phyloP scores from a whole-genome alignment of 495 filamentous ascomycete species.

The Parathielavia appendiculata region DNA sequence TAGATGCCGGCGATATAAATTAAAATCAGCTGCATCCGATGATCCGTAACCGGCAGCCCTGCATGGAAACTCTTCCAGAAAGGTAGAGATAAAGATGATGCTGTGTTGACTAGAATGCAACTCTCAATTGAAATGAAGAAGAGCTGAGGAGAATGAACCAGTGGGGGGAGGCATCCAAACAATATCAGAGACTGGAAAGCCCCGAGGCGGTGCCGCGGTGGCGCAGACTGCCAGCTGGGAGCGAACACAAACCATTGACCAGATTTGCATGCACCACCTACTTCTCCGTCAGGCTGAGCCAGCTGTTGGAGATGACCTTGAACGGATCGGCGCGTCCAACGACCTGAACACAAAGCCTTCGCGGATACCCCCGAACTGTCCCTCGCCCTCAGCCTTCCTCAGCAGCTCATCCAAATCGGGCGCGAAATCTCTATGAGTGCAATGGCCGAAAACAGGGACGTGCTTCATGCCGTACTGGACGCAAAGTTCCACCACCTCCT shows the following conservation, averaged over 20 bases:
- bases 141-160: too few relatives aligned
- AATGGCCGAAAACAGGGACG: conserved; percentile 16
- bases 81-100: too few relatives aligned
- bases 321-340: conserved; percentile 7
- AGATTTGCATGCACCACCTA: not conserved
- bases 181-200: not conserved
- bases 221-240: too few relatives aligned
- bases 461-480: conserved; percentile 11
- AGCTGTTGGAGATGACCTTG: conserved; percentile 30
- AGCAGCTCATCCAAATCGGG: conserved; percentile 15
- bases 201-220: not conserved
- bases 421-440: conserved; percentile 2
- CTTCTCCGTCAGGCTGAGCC: conserved; percentile 18
- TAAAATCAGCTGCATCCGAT: too few relatives aligned
- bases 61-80: too few relatives aligned
- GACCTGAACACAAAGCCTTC: conserved; percentile 24
- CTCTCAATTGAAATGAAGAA: too few relatives aligned
- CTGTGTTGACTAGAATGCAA: too few relatives aligned
- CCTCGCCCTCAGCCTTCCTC: conserved; percentile 15
- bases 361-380: conserved; percentile 11
- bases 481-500: conserved; percentile 13
- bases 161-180: not conserved
- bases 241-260: too few relatives aligned
- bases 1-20: too few relatives aligned
- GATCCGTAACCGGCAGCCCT: too few relatives aligned